Conservation (phyloP, 1,284 basidiomycete genomes). For the Volvariella surrecta region DNA sequence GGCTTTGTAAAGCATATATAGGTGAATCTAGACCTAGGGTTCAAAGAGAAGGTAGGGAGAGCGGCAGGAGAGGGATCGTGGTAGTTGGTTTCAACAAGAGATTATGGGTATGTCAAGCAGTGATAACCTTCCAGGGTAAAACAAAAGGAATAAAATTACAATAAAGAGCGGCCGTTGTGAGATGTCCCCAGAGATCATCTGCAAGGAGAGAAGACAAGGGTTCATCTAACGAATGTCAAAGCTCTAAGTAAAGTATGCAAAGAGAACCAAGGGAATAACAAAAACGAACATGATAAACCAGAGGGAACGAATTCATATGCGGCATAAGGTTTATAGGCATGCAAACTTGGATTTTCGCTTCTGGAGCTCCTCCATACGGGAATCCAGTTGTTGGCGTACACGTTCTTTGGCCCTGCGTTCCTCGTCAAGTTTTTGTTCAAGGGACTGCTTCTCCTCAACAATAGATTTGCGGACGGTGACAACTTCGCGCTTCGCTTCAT, state of each 20-base stretch:
- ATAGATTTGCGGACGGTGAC: conserved; percentile 69
- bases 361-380: conserved; percentile 74
- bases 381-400: conserved; percentile 74
- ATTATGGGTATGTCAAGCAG: too few relatives aligned
- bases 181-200: too few relatives aligned
- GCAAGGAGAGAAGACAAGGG: conserved; percentile 10
- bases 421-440: conserved; percentile 73
- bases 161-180: conserved; percentile 12
- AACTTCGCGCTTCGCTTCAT: conserved; percentile 71
- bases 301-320: conserved; percentile 13
- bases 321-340: conserved; percentile 41
- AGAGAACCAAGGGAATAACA: conserved; percentile 13
- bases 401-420: conserved; percentile 79
- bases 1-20: too few relatives aligned
- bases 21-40: too few relatives aligned
- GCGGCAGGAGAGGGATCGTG: too few relatives aligned
- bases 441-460: conserved; percentile 77
- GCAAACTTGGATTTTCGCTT: conserved; percentile 82
- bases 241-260: conserved; percentile 6
- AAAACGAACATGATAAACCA: conserved; percentile 10
- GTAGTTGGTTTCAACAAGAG: too few relatives aligned
- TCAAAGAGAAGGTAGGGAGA: too few relatives aligned
- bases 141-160: conserved; percentile 12
- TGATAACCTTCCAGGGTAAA: too few relatives aligned
- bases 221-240: conserved; percentile 3